phyloP scores from a whole-genome alignment of 1,139 yeast genomes.

The Suhomyces terraborum region DNA sequence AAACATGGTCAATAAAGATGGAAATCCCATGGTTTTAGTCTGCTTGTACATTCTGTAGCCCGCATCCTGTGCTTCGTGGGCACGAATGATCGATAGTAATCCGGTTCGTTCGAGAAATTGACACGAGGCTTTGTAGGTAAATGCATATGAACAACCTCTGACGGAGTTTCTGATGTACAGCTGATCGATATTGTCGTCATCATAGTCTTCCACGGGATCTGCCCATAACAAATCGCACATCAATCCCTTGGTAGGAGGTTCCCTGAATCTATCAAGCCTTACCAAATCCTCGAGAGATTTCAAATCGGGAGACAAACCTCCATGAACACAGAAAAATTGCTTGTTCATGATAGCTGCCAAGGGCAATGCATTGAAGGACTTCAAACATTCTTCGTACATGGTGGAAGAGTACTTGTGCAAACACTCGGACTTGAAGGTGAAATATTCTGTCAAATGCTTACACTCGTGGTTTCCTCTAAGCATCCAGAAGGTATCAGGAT shows the following conservation, averaged over 20 bases:
- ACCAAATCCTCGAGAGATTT: constrained; percentile 69
- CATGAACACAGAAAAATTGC: constrained; percentile 95
- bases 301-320: constrained; percentile 92
- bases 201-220: constrained; percentile 90
- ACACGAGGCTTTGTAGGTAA: constrained; percentile 82
- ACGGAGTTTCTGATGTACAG: constrained; percentile 68
- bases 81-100: constrained; percentile 80
- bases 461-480: constrained; percentile 96
- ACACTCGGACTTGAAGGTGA: constrained; percentile 91
- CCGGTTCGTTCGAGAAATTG: constrained; percentile 79
- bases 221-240: constrained; percentile 98
- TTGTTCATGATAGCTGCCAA: constrained; percentile 93
- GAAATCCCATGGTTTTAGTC: constrained; percentile 87
- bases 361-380: constrained; percentile 85
- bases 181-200: constrained; percentile 58
- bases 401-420: constrained; percentile 72
- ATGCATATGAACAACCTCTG: constrained; percentile 92
- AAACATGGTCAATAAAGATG: constrained; percentile 86
- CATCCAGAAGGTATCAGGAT: constrained; percentile 77
- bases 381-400: constrained; percentile 75
- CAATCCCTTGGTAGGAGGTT: constrained; percentile 91
- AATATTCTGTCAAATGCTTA: constrained; percentile 88
- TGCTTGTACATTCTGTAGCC: constrained; percentile 94
- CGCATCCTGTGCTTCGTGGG: constrained; percentile 98
- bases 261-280: constrained; percentile 76